A percentile compares a stretch with the other conserved stretches of the same genome.
These are phyloP conservation scores for Chenopodium quinoa DNA, from an alignment of 148 eudicot species.

Conservation along the genomic window DNA sequence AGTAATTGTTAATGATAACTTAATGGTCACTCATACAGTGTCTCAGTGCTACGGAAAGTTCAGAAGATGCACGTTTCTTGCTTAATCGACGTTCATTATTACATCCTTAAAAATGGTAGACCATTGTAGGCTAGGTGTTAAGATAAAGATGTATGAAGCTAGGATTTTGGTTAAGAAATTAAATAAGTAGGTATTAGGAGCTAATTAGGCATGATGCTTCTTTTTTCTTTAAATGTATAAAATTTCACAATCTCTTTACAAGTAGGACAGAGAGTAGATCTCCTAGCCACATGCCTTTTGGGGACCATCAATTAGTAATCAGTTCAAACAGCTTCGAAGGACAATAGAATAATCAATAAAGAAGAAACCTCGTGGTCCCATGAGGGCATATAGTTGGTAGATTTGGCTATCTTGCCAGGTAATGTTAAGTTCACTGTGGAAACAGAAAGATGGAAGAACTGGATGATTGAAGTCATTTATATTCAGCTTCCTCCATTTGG, in stretches of 20 bases:
- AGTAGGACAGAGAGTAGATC: conserved; percentile 38
- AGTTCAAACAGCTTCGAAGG: conserved; percentile 31
- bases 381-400: conserved; percentile 39
- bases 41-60: not conserved
- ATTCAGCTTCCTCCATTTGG: conserved; percentile 16
- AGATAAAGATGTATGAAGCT: conserved; percentile 32
- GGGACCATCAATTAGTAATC: conserved; percentile 39
- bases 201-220: conserved; percentile 21
- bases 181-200: conserved; percentile 24
- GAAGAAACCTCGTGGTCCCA: conserved; percentile 27
- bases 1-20: not conserved
- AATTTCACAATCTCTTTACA: conserved; percentile 16
- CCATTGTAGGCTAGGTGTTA: conserved; percentile 25
- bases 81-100: not conserved
- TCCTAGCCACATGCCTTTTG: conserved; percentile 37
- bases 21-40: conserved; percentile 6
- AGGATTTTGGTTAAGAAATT: conserved; percentile 24
- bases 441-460: conserved; percentile 14
- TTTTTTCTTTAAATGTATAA: conserved; percentile 7
- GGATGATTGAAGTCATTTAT: conserved; percentile 13
- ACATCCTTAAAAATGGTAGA: not conserved
- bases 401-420: conserved; percentile 36
- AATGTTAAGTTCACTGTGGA: conserved; percentile 25
- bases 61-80: conserved; percentile 12
- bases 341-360: conserved; percentile 35